Evolutionary conservation across 169 alveolate species (phyloP), one percentile per base, ranked within the genome.

Genomic region (Eimeria praecox): DNA sequence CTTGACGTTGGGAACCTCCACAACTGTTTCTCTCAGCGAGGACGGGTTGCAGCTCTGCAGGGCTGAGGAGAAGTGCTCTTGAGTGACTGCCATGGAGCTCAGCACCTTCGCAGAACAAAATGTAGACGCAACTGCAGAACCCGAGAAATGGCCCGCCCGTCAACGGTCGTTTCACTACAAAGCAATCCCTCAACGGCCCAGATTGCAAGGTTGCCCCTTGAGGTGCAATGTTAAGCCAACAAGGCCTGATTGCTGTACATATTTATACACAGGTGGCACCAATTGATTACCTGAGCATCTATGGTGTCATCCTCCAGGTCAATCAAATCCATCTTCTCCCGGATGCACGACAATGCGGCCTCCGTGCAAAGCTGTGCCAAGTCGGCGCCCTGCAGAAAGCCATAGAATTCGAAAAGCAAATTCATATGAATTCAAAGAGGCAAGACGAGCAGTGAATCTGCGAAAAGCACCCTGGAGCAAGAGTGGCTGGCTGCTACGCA

Each of bases 291-390:
- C 93, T 98, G 99, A 56, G 99, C 99, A 96, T 99, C 99, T 77
- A 99, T 99, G 80, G 99, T 98, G 78, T 99, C 99, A 82, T 99
- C 99, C 97, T 99, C 99, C 83, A 99, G 98, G 98, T 99, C 99
- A 71, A 99, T 99, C 69, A 99, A 97, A 96, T 99, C 99, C 99
- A 99, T 99, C 98, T 99, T 99, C 97, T 99, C 99, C 94, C 99
- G 98, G 75, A 99, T 99, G 97, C 99, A 99, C 62, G 99, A 97
- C 85, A 99, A 97, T 30, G 99, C 99, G 5, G 99, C 99, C 96
- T 99, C 99, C 0, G 99, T 98, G 97, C 99, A 99, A 64, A 99
- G 98, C 95, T 99, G 99, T 18, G 99, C 99, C 95, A 99, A 95
- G 95, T 98, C 99, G 33, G 99, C 99, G 44, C 99, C 99, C 97